Base-by-base conservation (phyloP, 768 basidiomycete species). In the Hericium rajendrae region DNA sequence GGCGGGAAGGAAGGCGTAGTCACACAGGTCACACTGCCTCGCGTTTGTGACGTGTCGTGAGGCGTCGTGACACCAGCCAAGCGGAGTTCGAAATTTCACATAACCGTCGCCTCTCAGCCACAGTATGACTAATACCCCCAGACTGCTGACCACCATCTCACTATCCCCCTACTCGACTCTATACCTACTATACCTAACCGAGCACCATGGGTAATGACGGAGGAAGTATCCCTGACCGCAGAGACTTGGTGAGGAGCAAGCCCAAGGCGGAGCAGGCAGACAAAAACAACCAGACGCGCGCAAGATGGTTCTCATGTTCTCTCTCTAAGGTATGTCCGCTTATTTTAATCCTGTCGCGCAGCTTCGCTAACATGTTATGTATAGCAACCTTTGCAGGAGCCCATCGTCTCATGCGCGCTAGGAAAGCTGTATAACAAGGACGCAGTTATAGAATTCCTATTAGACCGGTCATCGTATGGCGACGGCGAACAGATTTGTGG, bases 351-450 rank as follows among this genome's bases (percentile, higher is more conserved):
- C 20, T 11, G n/a, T 57, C 28, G 37, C 12, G 55, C 18, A 48
- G 40, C 43, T 18, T 38, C 55, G 28, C 55, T 51, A 40, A 48
- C 32, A n/a, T 16, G 32, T 48, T 12, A 18, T 39, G 10, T 26
- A 12, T 66, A 94, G 92, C 80, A 81, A 55, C 85, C 84, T n/a
- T 77, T 98, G 1, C 84, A 86, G 65, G 85, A 91, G 58, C 97
- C 97, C 0, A 76, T 97, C 5, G 97, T 97, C 0, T 86, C 94
- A 0, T 95, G 93, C 71, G 85, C 85, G 0, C 78, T 97, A 0
- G 97, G 97, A 11, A 95, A 94, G 69, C 75, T 99, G 0, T 98
- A 97, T 69, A 99, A 97, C 72, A 97, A 95, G 67, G 95, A 95
- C 64, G 83, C 94, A 1, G 76, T 99, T 26, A 80, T 99, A 41